Evolutionary conservation across 148 eudicot genomes (phyloP).

Genomic region (Rhododendron henanense): DNA sequence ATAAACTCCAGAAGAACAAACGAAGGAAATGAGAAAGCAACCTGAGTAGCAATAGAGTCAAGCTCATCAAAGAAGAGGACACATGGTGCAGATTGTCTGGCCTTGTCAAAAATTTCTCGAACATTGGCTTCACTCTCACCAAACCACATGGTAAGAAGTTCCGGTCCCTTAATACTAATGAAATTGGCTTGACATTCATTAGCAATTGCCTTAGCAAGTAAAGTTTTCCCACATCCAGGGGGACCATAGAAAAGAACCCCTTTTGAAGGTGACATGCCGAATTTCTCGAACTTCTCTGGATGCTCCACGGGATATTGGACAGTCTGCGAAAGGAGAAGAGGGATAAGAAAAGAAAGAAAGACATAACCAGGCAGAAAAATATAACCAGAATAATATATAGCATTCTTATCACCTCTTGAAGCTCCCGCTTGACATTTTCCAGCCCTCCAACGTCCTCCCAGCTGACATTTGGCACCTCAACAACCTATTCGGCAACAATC

Average conservation of each 20-base stretch:
- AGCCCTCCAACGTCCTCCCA: conserved; percentile 49
- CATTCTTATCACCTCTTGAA: conserved; percentile 30
- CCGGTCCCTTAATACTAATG: conserved; percentile 51
- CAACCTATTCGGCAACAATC: conserved; percentile 23
- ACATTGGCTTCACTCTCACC: conserved; percentile 66
- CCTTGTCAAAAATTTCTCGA: conserved; percentile 55
- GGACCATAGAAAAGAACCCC: conserved; percentile 36
- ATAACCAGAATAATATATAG: not conserved
- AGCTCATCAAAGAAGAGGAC: conserved; percentile 55
- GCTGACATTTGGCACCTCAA: conserved; percentile 42
- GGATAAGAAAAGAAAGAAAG: not conserved
- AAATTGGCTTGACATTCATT: conserved; percentile 54
- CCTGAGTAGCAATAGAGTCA: conserved; percentile 60
- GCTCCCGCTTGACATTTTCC: conserved; percentile 42
- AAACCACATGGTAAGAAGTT: conserved; percentile 58
- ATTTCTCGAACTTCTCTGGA: conserved; percentile 46
- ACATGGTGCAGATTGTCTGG: conserved; percentile 51
- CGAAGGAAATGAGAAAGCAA: conserved; percentile 4
- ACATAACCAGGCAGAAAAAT: not conserved
- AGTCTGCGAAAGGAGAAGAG: conserved; percentile 23
- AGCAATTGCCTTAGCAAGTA: conserved; percentile 56
- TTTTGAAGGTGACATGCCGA: conserved; percentile 51
- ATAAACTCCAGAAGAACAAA: not conserved
- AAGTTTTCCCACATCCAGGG: conserved; percentile 42
- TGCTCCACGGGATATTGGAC: conserved; percentile 60